Evolutionary conservation across 2,329 filamentous ascomycete species (phyloP).

Genomic region (Diaporthe eres): DNA sequence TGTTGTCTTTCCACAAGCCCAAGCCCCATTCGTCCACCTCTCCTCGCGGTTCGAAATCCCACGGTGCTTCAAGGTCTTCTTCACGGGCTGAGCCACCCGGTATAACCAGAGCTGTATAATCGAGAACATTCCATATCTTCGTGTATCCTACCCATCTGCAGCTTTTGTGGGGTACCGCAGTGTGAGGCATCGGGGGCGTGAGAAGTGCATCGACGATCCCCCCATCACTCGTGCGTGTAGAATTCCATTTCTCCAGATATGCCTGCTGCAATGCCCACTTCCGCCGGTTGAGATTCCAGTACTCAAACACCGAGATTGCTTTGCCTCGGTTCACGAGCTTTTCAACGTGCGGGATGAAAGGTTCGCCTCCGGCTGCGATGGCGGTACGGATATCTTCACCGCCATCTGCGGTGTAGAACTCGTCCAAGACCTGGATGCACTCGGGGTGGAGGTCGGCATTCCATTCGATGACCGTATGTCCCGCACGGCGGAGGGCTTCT

Average conservation of each 20-base stretch:
- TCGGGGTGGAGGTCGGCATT: slow-evolving; percentile 64
- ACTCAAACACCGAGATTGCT: slow-evolving; percentile 73
- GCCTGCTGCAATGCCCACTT: slow-evolving; percentile 67
- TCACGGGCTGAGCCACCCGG: slow-evolving; percentile 64
- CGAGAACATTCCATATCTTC: slow-evolving; percentile 73
- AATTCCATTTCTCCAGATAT: slow-evolving; percentile 73
- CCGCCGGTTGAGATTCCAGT: slow-evolving; percentile 76
- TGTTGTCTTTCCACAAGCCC: slow-evolving; percentile 58
- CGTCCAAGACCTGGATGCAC: slow-evolving; percentile 62
- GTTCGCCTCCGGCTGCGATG: slow-evolving; percentile 69
- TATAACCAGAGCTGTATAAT: slow-evolving; percentile 71
- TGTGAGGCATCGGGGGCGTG: slow-evolving; percentile 72
- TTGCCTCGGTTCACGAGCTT: slow-evolving; percentile 65
- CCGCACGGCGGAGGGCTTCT: slow-evolving; percentile 56
- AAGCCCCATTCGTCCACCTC: slow-evolving; percentile 66
- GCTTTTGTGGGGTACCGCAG: slow-evolving; percentile 60
- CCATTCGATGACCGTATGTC: slow-evolving; percentile 70
- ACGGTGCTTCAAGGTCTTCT: slow-evolving; percentile 54
- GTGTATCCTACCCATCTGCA: slow-evolving; percentile 70
- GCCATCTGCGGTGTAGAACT: slow-evolving; percentile 74
- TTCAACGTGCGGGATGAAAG: slow-evolving; percentile 71
- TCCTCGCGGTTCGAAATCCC: slow-evolving; percentile 62
- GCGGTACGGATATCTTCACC: slow-evolving; percentile 73
- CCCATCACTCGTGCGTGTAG: slow-evolving; percentile 59
- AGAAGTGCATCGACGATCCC: slow-evolving; percentile 68